Conservation (phyloP, 1,284 basidiomycete species). For the Boletellus dicymbophilus region DNA sequence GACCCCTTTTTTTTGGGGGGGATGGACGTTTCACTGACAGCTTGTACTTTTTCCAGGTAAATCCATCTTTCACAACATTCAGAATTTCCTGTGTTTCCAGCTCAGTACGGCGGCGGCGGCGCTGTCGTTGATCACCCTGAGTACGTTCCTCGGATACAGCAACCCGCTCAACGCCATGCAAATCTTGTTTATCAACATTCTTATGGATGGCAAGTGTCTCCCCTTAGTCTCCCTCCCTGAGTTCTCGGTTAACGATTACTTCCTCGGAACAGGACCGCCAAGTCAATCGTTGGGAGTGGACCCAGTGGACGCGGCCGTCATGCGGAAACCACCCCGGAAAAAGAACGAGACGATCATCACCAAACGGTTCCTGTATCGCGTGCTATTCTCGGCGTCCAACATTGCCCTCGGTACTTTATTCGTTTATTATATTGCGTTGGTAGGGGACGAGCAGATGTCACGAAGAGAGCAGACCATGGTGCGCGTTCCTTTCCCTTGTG, state of each 20-base stretch:
- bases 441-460: conserved; percentile 75
- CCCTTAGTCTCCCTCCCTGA: neutral
- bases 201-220: conserved; percentile 85
- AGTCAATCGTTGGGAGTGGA: conserved; percentile 97
- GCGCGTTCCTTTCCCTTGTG: too few relatives aligned
- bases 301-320: conserved; percentile 89
- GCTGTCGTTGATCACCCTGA: conserved; percentile 91
- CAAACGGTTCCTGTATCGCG: conserved; percentile 70
- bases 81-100: conserved; percentile 97
- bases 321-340: conserved; percentile 85
- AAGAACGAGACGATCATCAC: conserved; percentile 91
- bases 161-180: conserved; percentile 99
- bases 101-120: conserved; percentile 96
- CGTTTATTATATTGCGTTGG: conserved; percentile 82
- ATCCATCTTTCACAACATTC: conserved; percentile 98
- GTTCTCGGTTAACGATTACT: conserved; percentile 5
- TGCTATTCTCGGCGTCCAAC: conserved; percentile 88
- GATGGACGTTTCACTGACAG: too few relatives aligned
- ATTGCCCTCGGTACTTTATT: conserved; percentile 91
- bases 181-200: conserved; percentile 97
- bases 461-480: conserved; percentile 95
- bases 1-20: too few relatives aligned
- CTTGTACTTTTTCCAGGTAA: too few relatives aligned
- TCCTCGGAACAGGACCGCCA: conserved; percentile 83
- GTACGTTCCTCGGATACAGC: conserved; percentile 85